Evolutionary conservation across 1,284 basidiomycete genomes (phyloP).

Genomic region (Pascua sp.): DNA sequence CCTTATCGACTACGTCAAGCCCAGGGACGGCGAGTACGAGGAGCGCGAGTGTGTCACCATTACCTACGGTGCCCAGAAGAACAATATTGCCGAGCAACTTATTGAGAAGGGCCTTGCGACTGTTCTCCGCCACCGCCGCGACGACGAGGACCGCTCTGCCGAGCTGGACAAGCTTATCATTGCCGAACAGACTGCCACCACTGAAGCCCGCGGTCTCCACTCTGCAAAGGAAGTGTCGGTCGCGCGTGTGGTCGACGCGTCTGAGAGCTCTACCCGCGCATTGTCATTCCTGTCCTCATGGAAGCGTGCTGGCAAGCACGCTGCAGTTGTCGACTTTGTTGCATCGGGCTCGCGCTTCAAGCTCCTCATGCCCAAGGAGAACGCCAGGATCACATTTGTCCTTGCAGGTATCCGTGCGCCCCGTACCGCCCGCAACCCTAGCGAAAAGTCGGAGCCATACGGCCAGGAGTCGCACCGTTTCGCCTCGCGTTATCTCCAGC

Average conservation of each 20-base stretch:
- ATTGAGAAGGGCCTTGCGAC: constrained; percentile 89
- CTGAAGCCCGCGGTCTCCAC: constrained; percentile 82
- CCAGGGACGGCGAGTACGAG: constrained; percentile 88
- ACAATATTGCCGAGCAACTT: constrained; percentile 86
- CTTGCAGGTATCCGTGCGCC: constrained; percentile 82
- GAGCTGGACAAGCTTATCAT: constrained; percentile 94
- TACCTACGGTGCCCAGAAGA: constrained; percentile 71
- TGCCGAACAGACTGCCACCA: constrained; percentile 78
- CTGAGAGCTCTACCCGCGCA: constrained; percentile 75
- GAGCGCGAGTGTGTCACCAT: constrained; percentile 87
- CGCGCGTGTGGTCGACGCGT: constrained; percentile 77
- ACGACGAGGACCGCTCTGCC: constrained; percentile 90
- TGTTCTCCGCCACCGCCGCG: constrained; percentile 84
- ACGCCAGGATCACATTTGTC: constrained; percentile 83
- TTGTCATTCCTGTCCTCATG: constrained; percentile 83
- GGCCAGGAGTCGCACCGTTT: constrained; percentile 81
- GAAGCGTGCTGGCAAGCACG: constrained; percentile 79
- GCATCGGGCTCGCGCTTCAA: constrained; percentile 91
- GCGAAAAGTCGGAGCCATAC: constrained; percentile 86
- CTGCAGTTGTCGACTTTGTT: constrained; percentile 89
- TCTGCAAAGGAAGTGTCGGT: constrained; percentile 77
- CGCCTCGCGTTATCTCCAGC: constrained; percentile 79
- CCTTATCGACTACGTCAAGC: constrained; percentile 80
- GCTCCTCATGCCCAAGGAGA: constrained; percentile 85
- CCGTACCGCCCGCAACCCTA: constrained; percentile 70